These are phyloP conservation scores for Phytophthora sp. DNA, from an alignment of 352 stramenopile genomes.

Conservation along the genomic window DNA sequence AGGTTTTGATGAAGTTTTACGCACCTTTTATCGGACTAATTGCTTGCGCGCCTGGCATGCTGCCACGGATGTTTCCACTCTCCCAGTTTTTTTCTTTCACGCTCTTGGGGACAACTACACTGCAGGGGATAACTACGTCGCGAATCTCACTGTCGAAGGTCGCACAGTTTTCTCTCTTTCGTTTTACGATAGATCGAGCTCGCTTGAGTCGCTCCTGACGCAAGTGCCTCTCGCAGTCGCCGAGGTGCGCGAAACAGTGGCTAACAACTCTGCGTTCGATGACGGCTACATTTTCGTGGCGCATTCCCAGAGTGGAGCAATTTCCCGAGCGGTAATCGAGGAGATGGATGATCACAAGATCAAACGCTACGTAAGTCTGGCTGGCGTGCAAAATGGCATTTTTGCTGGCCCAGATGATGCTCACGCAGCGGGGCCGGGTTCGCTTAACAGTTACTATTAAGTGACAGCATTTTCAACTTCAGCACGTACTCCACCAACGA, in stretches of 20 bases:
- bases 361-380: conserved; percentile 44
- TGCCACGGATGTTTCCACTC: neutral
- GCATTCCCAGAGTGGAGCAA: conserved; percentile 43
- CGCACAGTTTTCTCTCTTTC: conserved; percentile 18
- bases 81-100: neutral
- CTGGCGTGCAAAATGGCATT: conserved; percentile 41
- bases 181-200: conserved; percentile 40
- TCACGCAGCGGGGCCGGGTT: conserved; percentile 1
- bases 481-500: conserved; percentile 7
- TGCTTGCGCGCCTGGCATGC: neutral
- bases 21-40: neutral
- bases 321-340: conserved; percentile 49
- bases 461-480: conserved; percentile 10
- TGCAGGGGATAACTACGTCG: neutral
- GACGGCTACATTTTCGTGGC: conserved; percentile 18
- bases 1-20: no score
- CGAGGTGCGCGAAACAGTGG: conserved; percentile 27
- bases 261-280: conserved; percentile 19
- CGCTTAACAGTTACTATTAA: neutral
- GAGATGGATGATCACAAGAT: conserved; percentile 57
- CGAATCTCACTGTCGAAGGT: conserved; percentile 7
- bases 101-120: neutral
- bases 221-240: conserved; percentile 41
- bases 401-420: conserved; percentile 42
- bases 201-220: conserved; percentile 15